Conservation (phyloP, 2,329 filamentous ascomycete species). For the Colletotrichum truncatum region DNA sequence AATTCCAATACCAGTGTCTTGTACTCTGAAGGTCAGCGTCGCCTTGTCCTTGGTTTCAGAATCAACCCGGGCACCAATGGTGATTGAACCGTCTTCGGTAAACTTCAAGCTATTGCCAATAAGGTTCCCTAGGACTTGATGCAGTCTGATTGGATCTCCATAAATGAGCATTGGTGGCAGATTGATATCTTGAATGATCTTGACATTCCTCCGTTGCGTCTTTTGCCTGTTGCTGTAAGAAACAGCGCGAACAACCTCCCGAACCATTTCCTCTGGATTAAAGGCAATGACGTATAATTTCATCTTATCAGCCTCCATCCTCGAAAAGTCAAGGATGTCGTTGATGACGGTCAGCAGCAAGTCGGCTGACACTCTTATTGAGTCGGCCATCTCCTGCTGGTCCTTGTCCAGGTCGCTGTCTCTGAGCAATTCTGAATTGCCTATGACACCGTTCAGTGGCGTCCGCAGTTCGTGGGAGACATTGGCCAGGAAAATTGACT, state of each 20-base stretch:
- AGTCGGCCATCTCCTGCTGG: constrained; percentile 87
- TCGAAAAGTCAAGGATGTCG: constrained; percentile 94
- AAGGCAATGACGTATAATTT: constrained; percentile 80
- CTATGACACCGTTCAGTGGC: constrained; percentile 88
- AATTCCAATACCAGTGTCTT: constrained; percentile 92
- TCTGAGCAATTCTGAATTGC: constrained; percentile 84
- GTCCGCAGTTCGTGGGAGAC: constrained; percentile 85
- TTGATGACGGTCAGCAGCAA: constrained; percentile 92
- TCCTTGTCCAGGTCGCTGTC: constrained; percentile 80
- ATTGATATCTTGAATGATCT: constrained; percentile 76
- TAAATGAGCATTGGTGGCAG: constrained; percentile 77
- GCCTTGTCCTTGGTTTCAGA: constrained; percentile 75
- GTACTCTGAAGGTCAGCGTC: constrained; percentile 84
- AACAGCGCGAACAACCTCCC: constrained; percentile 72
- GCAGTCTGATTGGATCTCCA: constrained; percentile 72
- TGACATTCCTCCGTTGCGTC: constrained; percentile 69
- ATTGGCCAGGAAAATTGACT: constrained; percentile 82
- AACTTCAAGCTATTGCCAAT: constrained; percentile 96
- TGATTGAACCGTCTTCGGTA: constrained; percentile 86
- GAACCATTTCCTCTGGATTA: constrained; percentile 73
- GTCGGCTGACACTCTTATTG: constrained; percentile 86
- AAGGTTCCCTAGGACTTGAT: constrained; percentile 81
- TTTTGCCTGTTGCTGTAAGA: constrained; percentile 74
- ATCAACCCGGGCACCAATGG: constrained; percentile 79
- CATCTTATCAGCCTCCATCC: constrained; percentile 89